Evolutionary conservation across 164 flowering plant genomes (phyloP), one percentile per base, ranked within the genome.

Genomic region (Malania oleifera): DNA sequence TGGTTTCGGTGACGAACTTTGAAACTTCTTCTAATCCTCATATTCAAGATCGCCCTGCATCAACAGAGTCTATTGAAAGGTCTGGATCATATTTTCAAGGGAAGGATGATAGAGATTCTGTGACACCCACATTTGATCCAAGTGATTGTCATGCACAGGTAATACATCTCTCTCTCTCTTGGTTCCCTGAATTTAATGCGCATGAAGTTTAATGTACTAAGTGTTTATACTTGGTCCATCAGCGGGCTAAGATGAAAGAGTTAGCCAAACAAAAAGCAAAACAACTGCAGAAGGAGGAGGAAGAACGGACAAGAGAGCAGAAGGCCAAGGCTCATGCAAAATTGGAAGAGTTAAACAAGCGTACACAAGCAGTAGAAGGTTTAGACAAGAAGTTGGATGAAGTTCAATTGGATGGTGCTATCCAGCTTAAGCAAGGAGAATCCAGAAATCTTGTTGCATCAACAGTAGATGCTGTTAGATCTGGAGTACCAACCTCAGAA

Each of bases 251-350:
- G 67, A 81, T 79, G 91, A 86, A 52, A 62, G 99, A 95, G 76
- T 63, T 81, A 26, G 96, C 91, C 14, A 66, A 66, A 72, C 95
- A 88, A 59, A 89, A 93, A 50, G 85, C 80, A 9, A 78, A 77
- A 53, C 90, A 91, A 66, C 73, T 81, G 10, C 91, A 84, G 69
- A 81, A 82, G 72, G 99, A 95, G 74, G 99, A 91, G 75, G 98
- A 95, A 53, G 96, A 87, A 29, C 64, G 99, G 48, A 69, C 68
- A 22, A 85, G 83, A 69, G 93, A 83, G 63, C 96, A 87, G 83
- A 91, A 74, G 70, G 99, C 99, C 27, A 95, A 81, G 79, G 98
- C 98, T 70, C 79, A 59, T 26, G 97, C 96, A 28, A 95, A 95
- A 67, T 69, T 91, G 72, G 98, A 95, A 66, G 98, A 95, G 70